Evolutionary conservation across 176 grass and related monocot species (phyloP).

Genomic region (Oryza australiensis): DNA sequence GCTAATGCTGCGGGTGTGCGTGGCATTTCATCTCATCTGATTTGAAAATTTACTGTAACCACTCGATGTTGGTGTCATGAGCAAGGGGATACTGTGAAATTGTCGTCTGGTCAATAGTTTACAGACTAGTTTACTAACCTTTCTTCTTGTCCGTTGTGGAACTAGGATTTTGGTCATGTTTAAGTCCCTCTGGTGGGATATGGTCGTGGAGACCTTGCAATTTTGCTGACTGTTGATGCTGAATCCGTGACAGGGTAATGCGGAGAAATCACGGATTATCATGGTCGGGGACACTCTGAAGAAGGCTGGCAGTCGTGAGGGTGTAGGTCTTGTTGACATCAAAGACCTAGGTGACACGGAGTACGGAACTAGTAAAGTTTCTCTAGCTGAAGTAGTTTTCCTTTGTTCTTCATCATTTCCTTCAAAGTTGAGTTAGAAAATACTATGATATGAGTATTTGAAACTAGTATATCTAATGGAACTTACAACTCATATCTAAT

Average conservation of each 20-base stretch:
- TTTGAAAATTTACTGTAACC: not conserved
- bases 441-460: not conserved
- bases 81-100: not conserved
- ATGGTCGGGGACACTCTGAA: slow-evolving; percentile 91
- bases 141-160: not conserved
- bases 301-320: slow-evolving; percentile 47
- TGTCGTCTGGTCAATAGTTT: not conserved
- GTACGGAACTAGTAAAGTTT: slow-evolving; percentile 58
- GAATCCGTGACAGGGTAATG: slow-evolving; percentile 62
- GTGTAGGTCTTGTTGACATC: slow-evolving; percentile 54
- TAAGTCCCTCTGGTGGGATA: not conserved
- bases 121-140: not conserved
- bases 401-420: not conserved
- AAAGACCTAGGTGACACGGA: slow-evolving; percentile 75
- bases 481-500: not conserved
- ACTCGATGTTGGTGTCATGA: not conserved
- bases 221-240: not conserved
- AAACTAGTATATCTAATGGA: not conserved
- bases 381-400: slow-evolving; percentile 11
- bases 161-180: not conserved
- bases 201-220: not conserved
- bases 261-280: slow-evolving; percentile 86
- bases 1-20: too few species aligned
- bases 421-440: not conserved
- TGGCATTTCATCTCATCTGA: not conserved